Evolutionary conservation across 306 rosid genomes (phyloP), one percentile per base, ranked within the genome.

Genomic region (Luffa acutangula): DNA sequence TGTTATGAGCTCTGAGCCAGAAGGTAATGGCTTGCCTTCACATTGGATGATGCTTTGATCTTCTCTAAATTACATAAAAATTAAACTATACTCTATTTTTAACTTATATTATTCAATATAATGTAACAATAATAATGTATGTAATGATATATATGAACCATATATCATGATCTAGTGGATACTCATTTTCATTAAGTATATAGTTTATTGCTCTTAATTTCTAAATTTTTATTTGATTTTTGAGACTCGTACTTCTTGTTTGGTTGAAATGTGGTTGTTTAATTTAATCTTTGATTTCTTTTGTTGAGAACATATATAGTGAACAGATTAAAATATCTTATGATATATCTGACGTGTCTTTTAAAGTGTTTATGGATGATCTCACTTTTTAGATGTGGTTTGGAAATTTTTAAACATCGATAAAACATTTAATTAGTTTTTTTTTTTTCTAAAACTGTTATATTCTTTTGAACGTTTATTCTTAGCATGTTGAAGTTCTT

Each of bases 21-120:
- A 66, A 37, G 73, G 14, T 3, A 66, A 39, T 39, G 73, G 48
- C 0, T 42, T 69, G 53, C 14, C 75, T 69, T 69, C 54, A 10
- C 75, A 69, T 1, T 69, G 75, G 76, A 70, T 70, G 76, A 11
- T 70, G 76, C 56, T 70, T 70, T 70, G 76, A 70, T 42, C 8
- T 69, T 69, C 13, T 6, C 39, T 7, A 41, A 69, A n/a, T 20
- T 58, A 9, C 11, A n/a, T 8, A 9, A 69, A 45, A 42, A 9
- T 2, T 2, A 70, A 45, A 20, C 9, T 18, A 70, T 70, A 70
- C 4, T 64, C 21, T 64, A 34, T 64, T 64, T 64, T 46, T 31
- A 60, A 10, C 37, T 39, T 25, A 25, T 25, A 51, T 51, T 52
- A 9, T 62, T 64, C 71, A 67, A 67, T 18, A 9, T n/a, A 64